Evolutionary conservation across 108 stramenopile species (phyloP).

Genomic region (Nitzschia sp.): DNA sequence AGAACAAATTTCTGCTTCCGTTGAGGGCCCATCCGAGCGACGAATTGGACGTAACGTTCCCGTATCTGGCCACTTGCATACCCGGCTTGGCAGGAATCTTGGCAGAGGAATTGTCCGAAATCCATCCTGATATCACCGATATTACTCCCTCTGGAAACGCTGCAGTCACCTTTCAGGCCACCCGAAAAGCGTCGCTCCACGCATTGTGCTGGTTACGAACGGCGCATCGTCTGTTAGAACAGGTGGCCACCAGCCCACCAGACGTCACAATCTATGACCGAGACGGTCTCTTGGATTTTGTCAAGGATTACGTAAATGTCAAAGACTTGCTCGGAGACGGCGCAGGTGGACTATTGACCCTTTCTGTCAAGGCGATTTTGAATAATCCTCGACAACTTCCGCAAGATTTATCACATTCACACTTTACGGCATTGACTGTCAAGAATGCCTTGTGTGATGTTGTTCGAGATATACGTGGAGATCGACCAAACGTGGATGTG

Average conservation of each 20-base stretch:
- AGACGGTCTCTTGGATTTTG: constrained; percentile 64
- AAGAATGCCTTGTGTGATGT: constrained; percentile 81
- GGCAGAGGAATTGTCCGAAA: constrained; percentile 51
- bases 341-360: constrained; percentile 61
- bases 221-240: constrained; percentile 77
- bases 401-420: constrained; percentile 77
- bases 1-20: too few relatives aligned
- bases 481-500: constrained; percentile 72
- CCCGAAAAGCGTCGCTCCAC: constrained; percentile 50
- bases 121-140: constrained; percentile 34
- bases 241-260: constrained; percentile 25
- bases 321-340: constrained; percentile 67
- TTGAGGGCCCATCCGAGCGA: too few relatives aligned
- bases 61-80: constrained; percentile 70
- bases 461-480: constrained; percentile 68
- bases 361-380: constrained; percentile 52
- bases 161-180: constrained; percentile 37
- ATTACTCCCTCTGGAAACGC: constrained; percentile 29
- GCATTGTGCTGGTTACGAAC: constrained; percentile 71
- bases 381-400: constrained; percentile 54
- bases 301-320: constrained; percentile 43
- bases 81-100: constrained; percentile 68
- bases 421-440: constrained; percentile 76
- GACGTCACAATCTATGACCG: constrained; percentile 31
- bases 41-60: too few relatives aligned